Evolutionary conservation across 805 yeast species (phyloP), one percentile per base, ranked within the genome.

Genomic region (Zygoascus ofunaensis): DNA sequence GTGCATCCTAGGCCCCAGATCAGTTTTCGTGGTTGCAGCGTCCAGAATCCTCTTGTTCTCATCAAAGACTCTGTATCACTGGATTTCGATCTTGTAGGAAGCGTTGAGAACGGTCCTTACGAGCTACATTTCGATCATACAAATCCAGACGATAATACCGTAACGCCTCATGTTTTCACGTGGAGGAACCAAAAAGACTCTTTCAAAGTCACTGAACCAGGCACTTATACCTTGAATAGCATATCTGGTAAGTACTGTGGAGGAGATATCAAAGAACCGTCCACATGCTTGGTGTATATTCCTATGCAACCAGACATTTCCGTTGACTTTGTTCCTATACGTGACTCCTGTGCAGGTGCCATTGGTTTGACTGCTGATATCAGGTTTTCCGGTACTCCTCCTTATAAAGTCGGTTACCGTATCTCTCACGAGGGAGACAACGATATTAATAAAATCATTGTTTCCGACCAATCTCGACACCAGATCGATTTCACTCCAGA

Each of bases 291-390:
- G 15, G 71, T 86, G 1, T 77, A 87, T 1, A 64, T 66, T 28
- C 81, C 83, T 4, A 72, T 79, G 3, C 71, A 72, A 30, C 81
- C 83, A 7, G 56, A 65, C 19, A 48, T 78, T 20, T 51, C 59
- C 2, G 70, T 75, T 14, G 58, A 52, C 23, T 69, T 68, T 48
- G 68, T 68, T 12, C 77, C 90, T 2, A 77, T 90, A 2, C 69
- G 77, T 21, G 97, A 90, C 55, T 76, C 82, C 40, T 92, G 99
- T 66, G 83, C 92, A 24, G 98, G 98, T 0, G 86, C 87, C 37
- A 80, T 87, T 5, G 98, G 97, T 0, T 77, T 87, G 47, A 70
- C 72, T 26, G 87, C 86, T 49, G 84, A 80, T 41, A 69, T 89
- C 46, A 62, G 72, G 0, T 69, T 82, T 42, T 66, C 73, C 4